Evolutionary conservation across 164 flowering plant species (phyloP), one percentile per base, ranked within the genome.

Genomic region (Aristolochia californica): DNA sequence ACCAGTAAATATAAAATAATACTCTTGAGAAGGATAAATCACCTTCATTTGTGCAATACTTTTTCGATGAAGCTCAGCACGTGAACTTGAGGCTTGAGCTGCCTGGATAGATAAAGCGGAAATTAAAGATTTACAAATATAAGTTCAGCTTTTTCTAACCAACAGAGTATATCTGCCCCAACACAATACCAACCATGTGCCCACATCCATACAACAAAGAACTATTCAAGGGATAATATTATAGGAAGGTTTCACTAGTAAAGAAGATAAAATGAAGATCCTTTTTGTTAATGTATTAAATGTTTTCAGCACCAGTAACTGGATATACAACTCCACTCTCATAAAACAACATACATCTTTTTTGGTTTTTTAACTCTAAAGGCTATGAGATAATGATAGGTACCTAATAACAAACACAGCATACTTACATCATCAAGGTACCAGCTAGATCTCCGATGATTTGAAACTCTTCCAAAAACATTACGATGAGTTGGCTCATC

Each of bases 21-120:
- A 17, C 12, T 18, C 23, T 40, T 2, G 20, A 25, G 62, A 28
- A 14, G 20, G 55, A 57, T 25, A 49, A n/a, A 68, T 66, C 53
- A 93, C 97, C 80, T 71, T 83, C 99, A 93, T 93, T 60, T 90
- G 99, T 30, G 90, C 82, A 70, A 93, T 86, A 80, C 96, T 87
- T 61, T 88, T 80, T 26, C 97, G 78, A 68, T 89, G 99, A 68
- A 83, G 95, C 61, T 89, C 99, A 65, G 97, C 99, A 53, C 97
- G 90, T 61, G 71, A 69, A 20, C 81, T 74, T 55, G 96, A 87
- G 69, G 74, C 53, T 62, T 87, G 88, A 16, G 77, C 71, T 70
- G 90, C 96, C 99, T 93, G 85, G 61, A 75, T 8, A 66, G n/a
- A 49, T 18, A 58, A 58, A 13, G 48, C 14, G 67, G 62, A 53